These are phyloP conservation scores for Phaseolus coccineus DNA, from an alignment of 331 rosid species.

Conservation along the genomic window DNA sequence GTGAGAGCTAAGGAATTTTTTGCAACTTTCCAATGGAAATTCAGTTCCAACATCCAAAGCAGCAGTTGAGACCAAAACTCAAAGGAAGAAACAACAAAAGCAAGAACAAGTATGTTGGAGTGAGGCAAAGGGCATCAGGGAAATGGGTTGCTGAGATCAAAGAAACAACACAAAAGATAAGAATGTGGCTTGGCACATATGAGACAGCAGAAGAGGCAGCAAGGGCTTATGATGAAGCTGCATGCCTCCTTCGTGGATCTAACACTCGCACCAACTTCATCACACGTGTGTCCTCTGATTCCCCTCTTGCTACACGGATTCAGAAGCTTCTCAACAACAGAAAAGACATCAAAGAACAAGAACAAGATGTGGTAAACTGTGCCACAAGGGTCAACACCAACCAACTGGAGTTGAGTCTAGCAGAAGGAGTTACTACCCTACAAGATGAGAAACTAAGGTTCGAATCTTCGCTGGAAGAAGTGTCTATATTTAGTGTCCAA, in stretches of 20 bases:
- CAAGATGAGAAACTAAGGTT: background rate
- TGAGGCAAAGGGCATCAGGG: conserved; percentile 93
- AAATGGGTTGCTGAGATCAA: conserved; percentile 94
- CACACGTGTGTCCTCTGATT: conserved; percentile 63
- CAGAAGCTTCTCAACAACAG: conserved; percentile 58
- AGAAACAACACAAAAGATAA: conserved; percentile 80
- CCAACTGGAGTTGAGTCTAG: background rate
- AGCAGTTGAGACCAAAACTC: conserved; percentile 42
- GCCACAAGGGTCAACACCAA: conserved; percentile 20
- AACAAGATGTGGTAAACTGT: conserved; percentile 26
- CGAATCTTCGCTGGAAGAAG: background rate
- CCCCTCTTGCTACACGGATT: conserved; percentile 80
- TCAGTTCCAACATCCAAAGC: conserved; percentile 57
- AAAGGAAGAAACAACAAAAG: conserved; percentile 53
- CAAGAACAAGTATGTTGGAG: conserved; percentile 73
- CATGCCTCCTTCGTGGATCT: conserved; percentile 85
- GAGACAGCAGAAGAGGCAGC: conserved; percentile 91
- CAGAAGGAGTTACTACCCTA: background rate
- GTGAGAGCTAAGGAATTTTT: conserved; percentile 8
- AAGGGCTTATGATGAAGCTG: conserved; percentile 88
- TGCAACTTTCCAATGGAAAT: conserved; percentile 57
- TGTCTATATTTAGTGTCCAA: background rate
- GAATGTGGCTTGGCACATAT: conserved; percentile 95
- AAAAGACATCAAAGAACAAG: conserved; percentile 41
- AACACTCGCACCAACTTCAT: conserved; percentile 85